phyloP scores from a whole-genome alignment of 352 stramenopile species.

The Pythium volutum region DNA sequence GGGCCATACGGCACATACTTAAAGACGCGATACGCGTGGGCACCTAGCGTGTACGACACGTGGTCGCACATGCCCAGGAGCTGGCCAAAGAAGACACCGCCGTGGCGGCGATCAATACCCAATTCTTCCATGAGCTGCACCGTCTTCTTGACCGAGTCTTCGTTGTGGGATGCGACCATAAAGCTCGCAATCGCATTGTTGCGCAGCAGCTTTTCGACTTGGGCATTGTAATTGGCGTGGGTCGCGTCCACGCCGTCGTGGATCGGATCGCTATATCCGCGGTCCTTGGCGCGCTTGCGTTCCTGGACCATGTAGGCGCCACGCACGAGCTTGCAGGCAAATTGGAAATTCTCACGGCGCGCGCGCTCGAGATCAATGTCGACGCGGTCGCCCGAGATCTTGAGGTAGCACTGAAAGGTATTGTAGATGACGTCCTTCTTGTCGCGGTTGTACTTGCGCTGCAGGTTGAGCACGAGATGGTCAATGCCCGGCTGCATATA shows the following conservation, averaged over 20 bases:
- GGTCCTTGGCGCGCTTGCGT: conserved; percentile 84
- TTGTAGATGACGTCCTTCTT: conserved; percentile 93
- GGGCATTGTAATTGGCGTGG: conserved; percentile 92
- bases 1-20: conserved; percentile 98
- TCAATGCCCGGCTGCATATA: conserved; percentile 99
- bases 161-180: conserved; percentile 98
- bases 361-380: conserved; percentile 91
- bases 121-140: conserved; percentile 90
- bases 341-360: conserved; percentile 89
- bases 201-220: conserved; percentile 88
- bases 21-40: conserved; percentile 92
- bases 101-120: conserved; percentile 67
- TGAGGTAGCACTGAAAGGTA: conserved; percentile 99
- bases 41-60: conserved; percentile 94
- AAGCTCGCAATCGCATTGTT: conserved; percentile 89
- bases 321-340: conserved; percentile 97
- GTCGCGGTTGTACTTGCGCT: conserved; percentile 90
- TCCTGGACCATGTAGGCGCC: conserved; percentile 98
- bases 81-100: conserved; percentile 95
- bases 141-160: conserved; percentile 92
- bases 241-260: conserved; percentile 93
- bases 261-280: conserved; percentile 89
- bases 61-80: conserved; percentile 98
- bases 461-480: conserved; percentile 84
- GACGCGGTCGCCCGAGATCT: conserved; percentile 87